Evolutionary conservation across 306 rosid genomes (phyloP).

Genomic region (Quercus cerris): DNA sequence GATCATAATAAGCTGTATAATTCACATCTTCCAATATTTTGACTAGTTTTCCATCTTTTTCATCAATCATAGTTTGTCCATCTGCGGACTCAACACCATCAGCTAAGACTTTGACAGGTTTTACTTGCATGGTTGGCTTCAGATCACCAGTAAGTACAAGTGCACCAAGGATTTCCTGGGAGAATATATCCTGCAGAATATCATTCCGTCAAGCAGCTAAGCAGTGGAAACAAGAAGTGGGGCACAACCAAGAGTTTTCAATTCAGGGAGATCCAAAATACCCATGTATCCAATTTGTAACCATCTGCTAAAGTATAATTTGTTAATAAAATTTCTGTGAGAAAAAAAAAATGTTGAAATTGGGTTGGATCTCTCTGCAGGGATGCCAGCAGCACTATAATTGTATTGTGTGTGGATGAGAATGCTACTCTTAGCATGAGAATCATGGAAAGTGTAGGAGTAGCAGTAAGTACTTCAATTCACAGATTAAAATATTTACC

Average conservation of each 20-base stretch:
- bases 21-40: constrained; percentile 51
- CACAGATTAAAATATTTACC: constrained; percentile 42
- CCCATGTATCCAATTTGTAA: neutral
- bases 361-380: neutral
- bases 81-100: constrained; percentile 54
- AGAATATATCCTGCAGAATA: constrained; percentile 59
- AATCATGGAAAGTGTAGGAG: neutral
- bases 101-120: constrained; percentile 51
- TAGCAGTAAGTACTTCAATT: neutral
- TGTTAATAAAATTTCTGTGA: neutral
- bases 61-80: constrained; percentile 49
- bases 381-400: neutral
- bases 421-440: neutral
- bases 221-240: too few species aligned
- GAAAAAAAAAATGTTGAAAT: neutral
- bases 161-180: constrained; percentile 76
- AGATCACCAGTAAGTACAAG: constrained; percentile 43
- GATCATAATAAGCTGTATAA: constrained; percentile 32
- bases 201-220: neutral
- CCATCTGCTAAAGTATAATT: neutral
- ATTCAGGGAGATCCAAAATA: neutral
- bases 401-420: neutral
- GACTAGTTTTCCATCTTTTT: constrained; percentile 49
- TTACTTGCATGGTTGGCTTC: constrained; percentile 33
- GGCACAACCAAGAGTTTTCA: too few species aligned